A percentile compares a stretch with the other conserved stretches of the same genome.
phyloP scores from a whole-genome alignment of 306 rosid genomes.

The Malus sieversii region DNA sequence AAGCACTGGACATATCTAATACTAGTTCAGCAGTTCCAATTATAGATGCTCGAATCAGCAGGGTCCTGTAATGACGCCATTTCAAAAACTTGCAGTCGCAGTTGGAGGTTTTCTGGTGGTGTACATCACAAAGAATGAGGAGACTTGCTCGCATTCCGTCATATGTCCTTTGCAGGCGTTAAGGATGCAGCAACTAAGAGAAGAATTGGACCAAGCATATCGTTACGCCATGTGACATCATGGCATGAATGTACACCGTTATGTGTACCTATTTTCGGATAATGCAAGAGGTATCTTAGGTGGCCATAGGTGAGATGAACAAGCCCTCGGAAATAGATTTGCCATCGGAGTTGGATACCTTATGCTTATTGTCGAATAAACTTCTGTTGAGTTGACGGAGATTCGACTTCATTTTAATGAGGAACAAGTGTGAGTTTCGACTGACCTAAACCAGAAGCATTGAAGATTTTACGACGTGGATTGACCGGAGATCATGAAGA shows the following conservation, averaged over 20 bases:
- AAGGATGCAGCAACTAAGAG: neutral
- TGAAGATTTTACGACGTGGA: neutral
- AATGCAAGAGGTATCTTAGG: neutral
- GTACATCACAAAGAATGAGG: neutral
- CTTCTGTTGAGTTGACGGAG: neutral
- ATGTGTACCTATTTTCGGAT: neutral
- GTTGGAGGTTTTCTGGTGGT: neutral
- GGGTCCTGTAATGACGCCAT: conserved; percentile 39
- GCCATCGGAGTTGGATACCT: neutral
- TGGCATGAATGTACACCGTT: neutral
- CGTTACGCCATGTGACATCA: neutral
- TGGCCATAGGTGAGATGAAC: neutral
- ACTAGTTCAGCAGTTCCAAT: conserved; percentile 32
- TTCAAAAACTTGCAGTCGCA: neutral
- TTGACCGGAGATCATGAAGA: neutral
- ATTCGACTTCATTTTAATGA: neutral
- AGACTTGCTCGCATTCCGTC: neutral
- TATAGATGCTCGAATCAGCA: conserved; percentile 61
- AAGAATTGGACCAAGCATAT: neutral
- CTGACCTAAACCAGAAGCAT: neutral
- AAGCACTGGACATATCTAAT: conserved; percentile 53
- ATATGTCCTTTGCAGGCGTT: neutral
- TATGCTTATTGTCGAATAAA: neutral
- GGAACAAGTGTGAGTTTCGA: neutral
- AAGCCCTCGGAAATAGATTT: neutral